Evolutionary conservation across 2,329 filamentous ascomycete genomes (phyloP).

Genomic region (Epicoccum sorghinum): DNA sequence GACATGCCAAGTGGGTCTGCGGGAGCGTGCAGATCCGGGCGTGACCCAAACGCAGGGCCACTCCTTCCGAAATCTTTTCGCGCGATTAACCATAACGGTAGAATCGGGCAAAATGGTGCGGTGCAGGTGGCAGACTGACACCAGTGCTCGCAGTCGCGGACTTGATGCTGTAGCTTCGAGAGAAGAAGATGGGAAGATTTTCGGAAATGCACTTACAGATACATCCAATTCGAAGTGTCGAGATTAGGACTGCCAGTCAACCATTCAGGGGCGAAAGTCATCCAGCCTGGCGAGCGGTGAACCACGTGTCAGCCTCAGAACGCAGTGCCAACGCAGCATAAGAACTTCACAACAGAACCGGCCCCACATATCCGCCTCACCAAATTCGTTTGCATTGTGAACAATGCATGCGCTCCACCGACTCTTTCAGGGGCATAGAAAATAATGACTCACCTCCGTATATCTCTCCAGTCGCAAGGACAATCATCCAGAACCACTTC

Average conservation of each 20-base stretch:
- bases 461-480: conserved; percentile 67
- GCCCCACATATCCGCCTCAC: conserved; percentile 30
- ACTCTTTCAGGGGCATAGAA: conserved; percentile 3
- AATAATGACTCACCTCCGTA: conserved; percentile 59
- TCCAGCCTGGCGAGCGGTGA: conserved; percentile 55
- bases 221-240: conserved; percentile 65
- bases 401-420: conserved; percentile 20
- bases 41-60: conserved; percentile 7
- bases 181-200: background rate
- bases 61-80: background rate
- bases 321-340: conserved; percentile 21
- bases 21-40: conserved; percentile 1
- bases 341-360: conserved; percentile 23
- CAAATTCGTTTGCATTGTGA: conserved; percentile 17
- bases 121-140: background rate
- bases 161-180: background rate
- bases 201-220: conserved; percentile 50
- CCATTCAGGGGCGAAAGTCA: conserved; percentile 72
- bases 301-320: conserved; percentile 47
- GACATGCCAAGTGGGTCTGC: conserved; percentile 2
- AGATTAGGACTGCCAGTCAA: conserved; percentile 63
- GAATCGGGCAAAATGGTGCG: background rate
- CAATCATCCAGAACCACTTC: conserved; percentile 61
- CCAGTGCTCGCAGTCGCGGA: background rate
- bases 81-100: background rate